Base-by-base conservation (phyloP, 2,329 filamentous ascomycete genomes). In the Alternaria angustiovoidea region DNA sequence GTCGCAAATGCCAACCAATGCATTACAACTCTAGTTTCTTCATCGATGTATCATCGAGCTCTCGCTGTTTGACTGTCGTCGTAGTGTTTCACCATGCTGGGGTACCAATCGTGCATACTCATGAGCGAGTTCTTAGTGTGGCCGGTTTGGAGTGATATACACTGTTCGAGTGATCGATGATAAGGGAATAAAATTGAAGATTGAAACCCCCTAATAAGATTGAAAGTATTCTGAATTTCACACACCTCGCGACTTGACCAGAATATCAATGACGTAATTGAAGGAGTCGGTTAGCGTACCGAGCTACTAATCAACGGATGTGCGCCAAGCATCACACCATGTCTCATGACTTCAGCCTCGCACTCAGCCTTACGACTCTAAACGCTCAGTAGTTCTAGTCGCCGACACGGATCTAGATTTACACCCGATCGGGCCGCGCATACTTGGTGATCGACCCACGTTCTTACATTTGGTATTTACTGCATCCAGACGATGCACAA, bases 281-380 rank as follows among this genome's bases (percentile, higher is more conserved):
- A 38, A 14, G 14, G 14, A 36, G 1, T 24, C 30, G 32, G 32
- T 32, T 16, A 24, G 20, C 3, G 32, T 49, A 18, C 46, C 20
- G 7, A 41, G 39, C 22, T 36, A 11, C 14, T 14, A 16, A 22
- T 41, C 30, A 0, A 7, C 12, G 0, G 22, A 22, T 18, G 34
- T 8, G 20, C 20, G 7, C 30, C 30, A 48, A 48, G 28, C 46
- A 16, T 38, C 46, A 38, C 46, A 36, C 30, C 20, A 49, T 14
- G 7, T 48, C 46, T 48, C 14, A 48, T 1, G 30, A 48, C 46
- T 48, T 24, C 46, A 48, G 46, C 46, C 46, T 48, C 36, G 46
- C 30, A 48, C 20, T n/a, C 46, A 36, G 46, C 46, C 46, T 48
- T 9, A n/a, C 30, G 28, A 20, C 16, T 18, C 34, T 48, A 4